A percentile compares a stretch with the other conserved stretches of the same genome.
phyloP scores from a whole-genome alignment of 371 early-diverging fungal species.

The Lichtheimia ornata region DNA sequence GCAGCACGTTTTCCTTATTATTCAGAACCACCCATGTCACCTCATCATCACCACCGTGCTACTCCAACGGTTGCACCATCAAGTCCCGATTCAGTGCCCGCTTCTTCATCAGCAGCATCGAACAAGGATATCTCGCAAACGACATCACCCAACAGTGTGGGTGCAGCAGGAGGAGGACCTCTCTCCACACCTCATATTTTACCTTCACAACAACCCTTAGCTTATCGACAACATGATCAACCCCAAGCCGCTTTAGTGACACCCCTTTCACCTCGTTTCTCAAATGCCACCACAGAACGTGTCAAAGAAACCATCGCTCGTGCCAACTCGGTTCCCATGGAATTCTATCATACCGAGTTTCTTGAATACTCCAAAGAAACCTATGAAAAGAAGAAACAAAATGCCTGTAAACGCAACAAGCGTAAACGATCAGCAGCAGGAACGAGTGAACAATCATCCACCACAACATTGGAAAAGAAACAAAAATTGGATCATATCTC shows the following conservation, averaged over 20 bases:
- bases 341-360: slow-evolving; percentile 53
- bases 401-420: slow-evolving; percentile 2
- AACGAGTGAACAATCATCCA: slow-evolving; percentile 18
- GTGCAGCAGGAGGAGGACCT: no score
- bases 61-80: slow-evolving; percentile 10
- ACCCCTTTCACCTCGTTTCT: slow-evolving; percentile 15
- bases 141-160: neutral
- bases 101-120: slow-evolving; percentile 26
- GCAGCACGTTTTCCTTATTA: slow-evolving; percentile 26
- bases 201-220: slow-evolving; percentile 1
- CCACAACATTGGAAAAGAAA: slow-evolving; percentile 21
- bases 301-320: slow-evolving; percentile 51
- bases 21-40: slow-evolving; percentile 19
- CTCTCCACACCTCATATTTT: slow-evolving; percentile 1
- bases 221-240: neutral
- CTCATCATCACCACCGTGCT: slow-evolving; percentile 4
- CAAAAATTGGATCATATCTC: neutral
- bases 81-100: slow-evolving; percentile 40
- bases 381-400: slow-evolving; percentile 37
- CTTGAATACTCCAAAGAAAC: slow-evolving; percentile 50
- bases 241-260: slow-evolving; percentile 17
- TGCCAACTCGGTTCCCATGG: slow-evolving; percentile 50
- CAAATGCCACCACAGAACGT: slow-evolving; percentile 36
- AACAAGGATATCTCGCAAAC: slow-evolving; percentile 19
- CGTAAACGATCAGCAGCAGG: slow-evolving; percentile 10